phyloP scores from a whole-genome alignment of 148 eudicot species.

The Rhododendron kiyosumense region DNA sequence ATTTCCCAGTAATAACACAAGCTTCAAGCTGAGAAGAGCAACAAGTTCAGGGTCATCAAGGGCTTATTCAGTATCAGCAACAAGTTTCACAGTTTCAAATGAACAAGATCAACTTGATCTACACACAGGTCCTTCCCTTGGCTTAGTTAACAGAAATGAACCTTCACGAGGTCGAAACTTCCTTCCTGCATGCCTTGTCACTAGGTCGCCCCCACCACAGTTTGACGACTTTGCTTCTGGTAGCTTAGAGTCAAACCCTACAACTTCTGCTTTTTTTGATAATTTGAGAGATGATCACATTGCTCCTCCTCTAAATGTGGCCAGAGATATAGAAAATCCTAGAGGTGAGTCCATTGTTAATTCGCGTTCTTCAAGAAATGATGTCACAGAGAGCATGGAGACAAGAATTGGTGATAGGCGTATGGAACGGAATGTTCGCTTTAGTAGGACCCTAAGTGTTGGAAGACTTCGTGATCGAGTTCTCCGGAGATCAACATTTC shows the following conservation, averaged over 20 bases:
- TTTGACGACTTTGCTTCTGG: slow-evolving; percentile 18
- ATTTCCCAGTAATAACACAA: slow-evolving; percentile 64
- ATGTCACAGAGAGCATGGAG: slow-evolving; percentile 35
- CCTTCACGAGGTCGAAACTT: slow-evolving; percentile 6
- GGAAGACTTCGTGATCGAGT: slow-evolving; percentile 98
- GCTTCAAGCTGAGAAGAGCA: slow-evolving; percentile 75
- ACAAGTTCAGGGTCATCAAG: slow-evolving; percentile 57
- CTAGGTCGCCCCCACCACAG: slow-evolving; percentile 32
- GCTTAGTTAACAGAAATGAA: slow-evolving; percentile 5
- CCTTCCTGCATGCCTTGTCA: slow-evolving; percentile 16
- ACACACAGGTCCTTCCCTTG: slow-evolving; percentile 1
- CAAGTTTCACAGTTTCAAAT: slow-evolving; percentile 36
- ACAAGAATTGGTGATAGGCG: slow-evolving; percentile 47
- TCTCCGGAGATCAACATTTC: slow-evolving; percentile 66
- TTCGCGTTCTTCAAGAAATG: slow-evolving; percentile 43
- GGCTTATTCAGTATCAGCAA: slow-evolving; percentile 46
- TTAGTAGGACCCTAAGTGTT: slow-evolving; percentile 92
- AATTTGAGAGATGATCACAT: slow-evolving; percentile 27
- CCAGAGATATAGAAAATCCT: slow-evolving; percentile 24
- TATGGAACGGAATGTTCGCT: slow-evolving; percentile 65
- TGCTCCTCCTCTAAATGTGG: slow-evolving; percentile 27
- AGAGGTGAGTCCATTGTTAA: slow-evolving; percentile 22
- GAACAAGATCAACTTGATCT: slow-evolving; percentile 40
- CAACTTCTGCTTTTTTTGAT: slow-evolving; percentile 26
- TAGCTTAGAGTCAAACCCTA: slow-evolving; percentile 21